These are phyloP conservation scores for Coprinopsis sp. DNA, from an alignment of 768 basidiomycete genomes.

Conservation along the genomic window DNA sequence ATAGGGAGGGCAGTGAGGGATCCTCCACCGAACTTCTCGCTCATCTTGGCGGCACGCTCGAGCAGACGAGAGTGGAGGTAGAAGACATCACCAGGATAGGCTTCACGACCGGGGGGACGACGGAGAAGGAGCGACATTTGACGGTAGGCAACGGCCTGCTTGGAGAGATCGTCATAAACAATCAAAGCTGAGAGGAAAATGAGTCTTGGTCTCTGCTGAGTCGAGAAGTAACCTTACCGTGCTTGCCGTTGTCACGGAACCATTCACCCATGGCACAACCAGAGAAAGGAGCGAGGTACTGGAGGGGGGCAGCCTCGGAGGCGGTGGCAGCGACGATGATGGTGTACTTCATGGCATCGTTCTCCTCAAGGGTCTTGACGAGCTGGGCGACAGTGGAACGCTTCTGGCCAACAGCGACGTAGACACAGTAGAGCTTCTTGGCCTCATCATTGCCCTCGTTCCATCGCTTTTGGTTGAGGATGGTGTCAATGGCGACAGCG, in stretches of 20 bases:
- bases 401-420: slow-evolving; percentile 99
- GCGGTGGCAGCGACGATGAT: slow-evolving; percentile 99
- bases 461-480: slow-evolving; percentile 99
- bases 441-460: slow-evolving; percentile 95
- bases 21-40: slow-evolving; percentile 97
- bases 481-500: slow-evolving; percentile 99
- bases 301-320: slow-evolving; percentile 97
- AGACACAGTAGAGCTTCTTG: slow-evolving; percentile 99
- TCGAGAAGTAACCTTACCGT: slow-evolving; percentile 52
- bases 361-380: slow-evolving; percentile 99
- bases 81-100: slow-evolving; percentile 99
- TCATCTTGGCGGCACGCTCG: slow-evolving; percentile 99
- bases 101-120: slow-evolving; percentile 99
- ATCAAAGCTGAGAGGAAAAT: slow-evolving; percentile 64
- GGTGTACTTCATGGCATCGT: slow-evolving; percentile 99
- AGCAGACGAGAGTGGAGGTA: slow-evolving; percentile 99
- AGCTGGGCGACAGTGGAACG: slow-evolving; percentile 99
- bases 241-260: slow-evolving; percentile 99
- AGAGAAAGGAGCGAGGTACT: slow-evolving; percentile 99
- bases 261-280: slow-evolving; percentile 99
- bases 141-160: slow-evolving; percentile 99
- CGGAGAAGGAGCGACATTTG: slow-evolving; percentile 99
- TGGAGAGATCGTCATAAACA: slow-evolving; percentile 99
- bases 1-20: slow-evolving; percentile 98
- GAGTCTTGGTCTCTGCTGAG: slow-evolving; percentile 6